Conservation (phyloP, 768 basidiomycete genomes). For the Coprinopsis sp. region DNA sequence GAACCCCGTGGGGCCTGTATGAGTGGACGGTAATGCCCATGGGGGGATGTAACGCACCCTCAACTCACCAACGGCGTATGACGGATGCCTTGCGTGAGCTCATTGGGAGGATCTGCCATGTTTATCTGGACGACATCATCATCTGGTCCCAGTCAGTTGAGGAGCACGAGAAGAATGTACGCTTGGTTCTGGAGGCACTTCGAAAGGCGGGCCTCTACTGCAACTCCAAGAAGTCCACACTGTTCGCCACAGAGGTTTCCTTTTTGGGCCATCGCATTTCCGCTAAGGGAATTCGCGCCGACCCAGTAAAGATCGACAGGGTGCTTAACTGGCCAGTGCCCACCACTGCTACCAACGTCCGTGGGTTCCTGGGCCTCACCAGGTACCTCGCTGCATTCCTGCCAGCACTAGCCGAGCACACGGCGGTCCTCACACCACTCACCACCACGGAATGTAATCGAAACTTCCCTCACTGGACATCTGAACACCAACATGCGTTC, state of each 20-base stretch:
- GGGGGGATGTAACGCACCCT: constrained; percentile 21
- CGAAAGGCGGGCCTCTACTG: constrained; percentile 4
- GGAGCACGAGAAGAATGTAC: constrained; percentile 12
- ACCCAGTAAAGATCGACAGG: constrained; percentile 16
- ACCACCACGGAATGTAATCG: constrained; percentile 1
- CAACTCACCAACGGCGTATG: constrained; percentile 25
- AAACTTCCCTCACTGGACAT: constrained; percentile 7
- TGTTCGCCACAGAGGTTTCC: constrained; percentile 22
- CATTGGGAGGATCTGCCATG: constrained; percentile 22
- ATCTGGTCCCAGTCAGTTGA: constrained; percentile 18
- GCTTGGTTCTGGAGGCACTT: constrained; percentile 11
- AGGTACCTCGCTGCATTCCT: constrained; percentile 11
- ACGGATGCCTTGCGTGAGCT: constrained; percentile 18
- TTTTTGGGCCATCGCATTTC: constrained; percentile 32
- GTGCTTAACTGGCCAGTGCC: constrained; percentile 25
- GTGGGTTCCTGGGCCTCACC: constrained; percentile 8
- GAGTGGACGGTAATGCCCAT: constrained; percentile 41
- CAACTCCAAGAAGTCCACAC: constrained; percentile 13
- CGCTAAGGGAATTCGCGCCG: constrained; percentile 23
- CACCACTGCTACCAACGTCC: constrained; percentile 2
- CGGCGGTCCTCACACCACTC: background rate
- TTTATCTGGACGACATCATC: constrained; percentile 24
- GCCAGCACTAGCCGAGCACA: constrained; percentile 7
- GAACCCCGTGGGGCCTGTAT: constrained; percentile 33
- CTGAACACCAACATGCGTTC: constrained; percentile 18